Evolutionary conservation across 257 asterid genomes (phyloP).

Genomic region (Solanum corneliomulleri): DNA sequence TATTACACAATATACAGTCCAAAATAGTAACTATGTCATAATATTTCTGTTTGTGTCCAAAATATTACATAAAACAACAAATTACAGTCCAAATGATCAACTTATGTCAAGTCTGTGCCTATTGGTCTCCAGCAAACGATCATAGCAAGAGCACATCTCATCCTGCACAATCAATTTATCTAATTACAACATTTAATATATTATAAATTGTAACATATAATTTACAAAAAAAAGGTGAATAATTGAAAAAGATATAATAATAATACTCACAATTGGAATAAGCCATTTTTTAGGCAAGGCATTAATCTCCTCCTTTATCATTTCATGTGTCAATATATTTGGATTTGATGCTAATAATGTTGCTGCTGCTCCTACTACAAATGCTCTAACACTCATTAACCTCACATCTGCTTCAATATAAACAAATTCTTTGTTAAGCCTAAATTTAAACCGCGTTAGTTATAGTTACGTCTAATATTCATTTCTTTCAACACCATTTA

Average conservation of each 20-base stretch:
- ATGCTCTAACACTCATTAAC: background rate
- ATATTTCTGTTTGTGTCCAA: background rate
- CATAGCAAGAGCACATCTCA: background rate
- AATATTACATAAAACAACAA: background rate
- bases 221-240: background rate
- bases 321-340: background rate
- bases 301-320: background rate
- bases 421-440: background rate
- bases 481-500: background rate
- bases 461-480: background rate
- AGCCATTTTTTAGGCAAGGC: background rate
- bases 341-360: background rate
- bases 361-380: background rate
- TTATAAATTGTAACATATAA: background rate
- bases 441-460: too few relatives aligned
- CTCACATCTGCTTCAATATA: background rate
- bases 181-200: background rate
- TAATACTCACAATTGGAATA: background rate
- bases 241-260: background rate
- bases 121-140: background rate
- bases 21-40: too few relatives aligned
- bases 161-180: background rate
- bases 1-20: too few relatives aligned
- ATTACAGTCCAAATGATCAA: background rate
- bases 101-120: background rate